Conservation (phyloP, 441 rosid species). For the Jatropha podagrica region DNA sequence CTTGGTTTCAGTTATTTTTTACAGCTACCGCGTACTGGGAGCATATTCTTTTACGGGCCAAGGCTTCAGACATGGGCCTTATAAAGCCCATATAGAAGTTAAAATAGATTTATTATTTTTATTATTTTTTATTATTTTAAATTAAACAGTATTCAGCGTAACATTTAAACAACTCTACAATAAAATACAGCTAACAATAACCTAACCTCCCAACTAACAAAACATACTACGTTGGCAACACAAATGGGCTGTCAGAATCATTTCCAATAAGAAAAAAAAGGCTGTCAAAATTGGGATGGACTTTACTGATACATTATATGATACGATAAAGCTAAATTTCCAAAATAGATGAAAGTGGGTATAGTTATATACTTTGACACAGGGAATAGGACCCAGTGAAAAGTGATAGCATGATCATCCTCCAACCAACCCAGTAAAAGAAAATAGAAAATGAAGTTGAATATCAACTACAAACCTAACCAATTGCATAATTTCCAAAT, state of each 20-base stretch:
- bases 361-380: background rate
- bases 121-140: no score
- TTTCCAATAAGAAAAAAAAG: background rate
- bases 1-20: background rate
- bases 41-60: no score
- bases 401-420: conserved; percentile 6
- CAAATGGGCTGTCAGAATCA: no score
- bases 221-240: no score
- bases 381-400: background rate
- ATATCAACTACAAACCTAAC: conserved; percentile 2
- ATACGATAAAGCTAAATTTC: background rate
- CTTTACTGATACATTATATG: background rate
- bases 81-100: no score
- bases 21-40: no score
- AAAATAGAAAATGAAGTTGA: background rate
- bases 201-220: no score
- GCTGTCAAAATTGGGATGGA: background rate
- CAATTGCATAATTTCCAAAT: background rate
- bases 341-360: background rate
- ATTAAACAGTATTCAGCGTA: no score
- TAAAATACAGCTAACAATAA: no score
- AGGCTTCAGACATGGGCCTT: no score
- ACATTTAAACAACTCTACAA: no score
- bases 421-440: background rate
- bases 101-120: no score